These are phyloP conservation scores for Penicillium sp. DNA, from an alignment of 2,329 filamentous ascomycete genomes.

Conservation along the genomic window DNA sequence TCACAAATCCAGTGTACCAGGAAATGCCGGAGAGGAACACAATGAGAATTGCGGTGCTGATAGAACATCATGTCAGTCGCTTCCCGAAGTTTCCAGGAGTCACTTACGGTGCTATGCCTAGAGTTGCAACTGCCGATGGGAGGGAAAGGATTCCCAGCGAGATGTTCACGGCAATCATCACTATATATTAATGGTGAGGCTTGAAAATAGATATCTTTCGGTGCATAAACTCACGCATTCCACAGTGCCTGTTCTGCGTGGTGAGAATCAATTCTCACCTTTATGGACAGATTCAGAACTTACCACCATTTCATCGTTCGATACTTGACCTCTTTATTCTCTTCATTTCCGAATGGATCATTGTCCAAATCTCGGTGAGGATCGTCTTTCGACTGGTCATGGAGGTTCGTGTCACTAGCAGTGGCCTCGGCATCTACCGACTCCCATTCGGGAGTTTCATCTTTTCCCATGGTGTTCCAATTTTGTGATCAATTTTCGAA, in stretches of 20 bases:
- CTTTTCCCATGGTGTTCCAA: neutral
- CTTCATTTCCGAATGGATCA: constrained; percentile 43
- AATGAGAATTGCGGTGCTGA: constrained; percentile 30
- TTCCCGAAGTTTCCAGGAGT: constrained; percentile 21
- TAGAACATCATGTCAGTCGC: neutral
- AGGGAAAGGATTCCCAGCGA: constrained; percentile 60
- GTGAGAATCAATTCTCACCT: neutral
- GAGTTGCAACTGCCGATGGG: constrained; percentile 53
- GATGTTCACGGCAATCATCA: constrained; percentile 61
- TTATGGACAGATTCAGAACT: neutral
- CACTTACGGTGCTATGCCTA: constrained; percentile 55
- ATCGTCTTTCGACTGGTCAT: neutral
- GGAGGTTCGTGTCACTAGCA: neutral
- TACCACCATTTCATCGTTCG: constrained; percentile 50
- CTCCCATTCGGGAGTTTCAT: neutral
- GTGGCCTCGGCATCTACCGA: neutral
- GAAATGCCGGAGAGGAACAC: constrained; percentile 55
- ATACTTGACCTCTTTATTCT: constrained; percentile 48
- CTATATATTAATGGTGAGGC: constrained; percentile 21
- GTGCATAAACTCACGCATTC: constrained; percentile 31
- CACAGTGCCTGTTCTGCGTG: constrained; percentile 29
- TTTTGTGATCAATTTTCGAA: neutral
- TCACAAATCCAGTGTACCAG: constrained; percentile 61
- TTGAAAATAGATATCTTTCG: neutral
- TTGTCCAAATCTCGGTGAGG: neutral